Evolutionary conservation across 257 asterid species (phyloP).

Genomic region (Cynanchum wilfordii): DNA sequence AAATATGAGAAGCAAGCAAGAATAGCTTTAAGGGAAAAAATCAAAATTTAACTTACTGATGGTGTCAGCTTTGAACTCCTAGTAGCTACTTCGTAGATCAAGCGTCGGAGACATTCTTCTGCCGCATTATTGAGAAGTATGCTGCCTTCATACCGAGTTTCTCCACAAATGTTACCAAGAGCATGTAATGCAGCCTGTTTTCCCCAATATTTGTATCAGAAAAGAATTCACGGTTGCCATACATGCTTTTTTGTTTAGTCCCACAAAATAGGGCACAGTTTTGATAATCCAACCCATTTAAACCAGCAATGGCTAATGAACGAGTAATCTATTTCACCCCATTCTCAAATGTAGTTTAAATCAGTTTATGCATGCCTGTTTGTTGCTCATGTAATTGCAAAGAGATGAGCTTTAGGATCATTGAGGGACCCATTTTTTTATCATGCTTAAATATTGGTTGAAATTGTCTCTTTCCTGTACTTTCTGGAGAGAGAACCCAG

Average conservation of each 20-base stretch:
- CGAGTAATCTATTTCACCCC: background rate
- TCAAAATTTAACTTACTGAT: slow-evolving; percentile 50
- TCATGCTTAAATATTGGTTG: background rate
- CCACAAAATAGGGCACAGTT: background rate
- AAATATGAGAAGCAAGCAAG: background rate
- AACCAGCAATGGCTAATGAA: background rate
- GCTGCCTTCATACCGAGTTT: slow-evolving; percentile 48
- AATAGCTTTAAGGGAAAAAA: slow-evolving; percentile 4
- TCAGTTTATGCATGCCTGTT: background rate
- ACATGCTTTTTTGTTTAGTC: background rate
- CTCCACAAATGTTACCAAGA: slow-evolving; percentile 80
- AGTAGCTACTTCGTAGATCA: slow-evolving; percentile 75
- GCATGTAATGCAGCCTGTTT: slow-evolving; percentile 90
- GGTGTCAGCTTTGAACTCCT: slow-evolving; percentile 76
- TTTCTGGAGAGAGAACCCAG: background rate
- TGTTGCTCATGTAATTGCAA: background rate
- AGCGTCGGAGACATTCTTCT: slow-evolving; percentile 65
- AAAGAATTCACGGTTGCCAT: background rate
- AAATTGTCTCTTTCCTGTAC: background rate
- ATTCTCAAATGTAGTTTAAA: background rate
- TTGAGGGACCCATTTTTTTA: background rate
- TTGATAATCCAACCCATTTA: background rate
- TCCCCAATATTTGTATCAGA: slow-evolving; percentile 3
- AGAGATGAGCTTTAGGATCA: background rate
- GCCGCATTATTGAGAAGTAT: slow-evolving; percentile 52